Evolutionary conservation across 352 stramenopile genomes (phyloP), one percentile per base, ranked within the genome.

Genomic region (Paralagenidium karlingii): DNA sequence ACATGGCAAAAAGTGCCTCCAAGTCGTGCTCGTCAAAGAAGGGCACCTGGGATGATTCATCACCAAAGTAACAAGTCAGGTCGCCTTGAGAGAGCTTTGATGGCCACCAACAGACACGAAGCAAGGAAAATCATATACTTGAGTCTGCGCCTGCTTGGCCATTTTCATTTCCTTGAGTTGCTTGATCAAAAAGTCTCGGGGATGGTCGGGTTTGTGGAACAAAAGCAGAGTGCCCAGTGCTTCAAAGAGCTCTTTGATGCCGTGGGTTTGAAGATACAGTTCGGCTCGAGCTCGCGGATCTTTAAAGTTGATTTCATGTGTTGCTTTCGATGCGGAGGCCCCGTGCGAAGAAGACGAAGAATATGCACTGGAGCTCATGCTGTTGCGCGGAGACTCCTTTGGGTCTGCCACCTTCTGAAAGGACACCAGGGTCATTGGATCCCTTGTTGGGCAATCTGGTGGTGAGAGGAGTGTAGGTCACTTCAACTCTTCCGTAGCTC

Each of bases 11-110:
- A 67, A 84, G 82, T 1, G 69, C 68, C 16, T 77, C 58, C 8
- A 86, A 39, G 48, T 84, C 73, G 10, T 67, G 53, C 16, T 86
- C 73, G 11, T 76, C 65, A 33, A 86, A 86, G 53, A 83, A 86
- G 8, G 64, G 58, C 1, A 74, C 39, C n/a, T n/a, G n/a, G n/a
- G n/a, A n/a, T n/a, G n/a, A n/a, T n/a, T n/a, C n/a, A 24, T 34
- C 3, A 11, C 16, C 18, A 36, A 10, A 18, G 22, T 3, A 26
- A 1, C 26, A 3, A 21, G 24, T 33, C 6, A 16, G 10, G 19
- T 10, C 40, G 20, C 12, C 9, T n/a, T 11, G 8, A 29, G 8
- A 15, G 3, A 25, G 1, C 25, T 16, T n/a, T n/a, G n/a, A n/a
- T n/a, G n/a, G n/a, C n/a, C 28, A 33, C 13, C 28, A 13, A 33